Conservation (phyloP, 78 protist species). For the Emiliania huxleyi region DNA sequence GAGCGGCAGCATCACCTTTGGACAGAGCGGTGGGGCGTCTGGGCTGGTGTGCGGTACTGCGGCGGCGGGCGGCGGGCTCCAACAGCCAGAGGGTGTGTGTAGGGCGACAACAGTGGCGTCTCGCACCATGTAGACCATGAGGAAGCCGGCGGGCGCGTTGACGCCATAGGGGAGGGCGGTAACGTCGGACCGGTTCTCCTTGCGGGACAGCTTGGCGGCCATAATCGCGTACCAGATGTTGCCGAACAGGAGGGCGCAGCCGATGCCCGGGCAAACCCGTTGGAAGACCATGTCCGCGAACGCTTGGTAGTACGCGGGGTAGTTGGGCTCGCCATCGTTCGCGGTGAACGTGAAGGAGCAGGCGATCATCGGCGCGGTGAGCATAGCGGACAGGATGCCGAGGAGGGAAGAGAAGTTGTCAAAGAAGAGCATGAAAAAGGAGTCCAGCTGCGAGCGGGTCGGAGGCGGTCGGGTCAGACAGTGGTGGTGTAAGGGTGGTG, state of each 20-base stretch:
- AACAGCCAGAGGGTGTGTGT: no score
- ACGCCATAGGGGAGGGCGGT: constrained; percentile 31
- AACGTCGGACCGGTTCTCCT: background rate
- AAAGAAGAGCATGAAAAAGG: background rate
- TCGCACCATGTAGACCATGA: background rate
- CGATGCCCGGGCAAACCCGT: background rate
- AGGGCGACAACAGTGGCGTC: no score
- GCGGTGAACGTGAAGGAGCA: background rate
- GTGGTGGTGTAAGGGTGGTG: no score
- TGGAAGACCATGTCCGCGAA: background rate
- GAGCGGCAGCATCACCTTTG: background rate
- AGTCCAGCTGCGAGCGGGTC: background rate
- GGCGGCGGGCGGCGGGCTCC: no score
- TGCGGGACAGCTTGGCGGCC: background rate
- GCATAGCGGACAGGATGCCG: background rate
- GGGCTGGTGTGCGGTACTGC: no score
- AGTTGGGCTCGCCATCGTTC: background rate
- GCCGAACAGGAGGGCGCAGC: background rate
- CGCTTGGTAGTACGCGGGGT: background rate
- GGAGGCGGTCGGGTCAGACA: no score
- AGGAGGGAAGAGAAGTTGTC: constrained; percentile 4
- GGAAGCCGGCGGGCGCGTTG: background rate
- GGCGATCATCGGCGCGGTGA: background rate
- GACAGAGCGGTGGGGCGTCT: no score
- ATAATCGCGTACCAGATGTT: background rate